phyloP scores from a whole-genome alignment of 495 filamentous ascomycete species.

The Aspergillus bertholletiae region DNA sequence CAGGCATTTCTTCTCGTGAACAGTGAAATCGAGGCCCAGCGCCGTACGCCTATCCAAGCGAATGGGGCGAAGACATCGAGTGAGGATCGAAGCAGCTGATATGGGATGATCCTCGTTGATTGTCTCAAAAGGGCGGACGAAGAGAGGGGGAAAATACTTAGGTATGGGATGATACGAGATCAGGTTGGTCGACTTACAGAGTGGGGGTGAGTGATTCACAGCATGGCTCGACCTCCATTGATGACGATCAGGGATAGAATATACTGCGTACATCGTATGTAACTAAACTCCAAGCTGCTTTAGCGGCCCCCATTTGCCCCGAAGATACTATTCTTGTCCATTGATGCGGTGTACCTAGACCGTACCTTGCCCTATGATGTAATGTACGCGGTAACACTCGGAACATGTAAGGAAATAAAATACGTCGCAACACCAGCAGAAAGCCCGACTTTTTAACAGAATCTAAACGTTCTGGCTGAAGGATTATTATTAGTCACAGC shows the following conservation, averaged over 20 bases:
- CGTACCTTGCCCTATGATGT: too few relatives aligned
- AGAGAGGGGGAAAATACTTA: too few relatives aligned
- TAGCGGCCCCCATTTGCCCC: too few relatives aligned
- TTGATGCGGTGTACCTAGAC: too few relatives aligned
- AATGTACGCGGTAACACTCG: background rate
- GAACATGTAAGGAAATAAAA: background rate
- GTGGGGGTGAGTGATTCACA: too few relatives aligned
- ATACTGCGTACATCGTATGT: too few relatives aligned
- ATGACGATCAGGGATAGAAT: too few relatives aligned
- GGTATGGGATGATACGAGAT: background rate
- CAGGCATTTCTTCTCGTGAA: slow-evolving; percentile 19
- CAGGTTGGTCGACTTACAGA: too few relatives aligned
- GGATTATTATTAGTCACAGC: background rate
- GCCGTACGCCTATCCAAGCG: slow-evolving; percentile 1
- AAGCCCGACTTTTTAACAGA: background rate
- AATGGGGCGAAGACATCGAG: background rate
- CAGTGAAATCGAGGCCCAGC: slow-evolving; percentile 28
- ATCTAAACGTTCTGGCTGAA: background rate
- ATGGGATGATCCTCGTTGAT: background rate
- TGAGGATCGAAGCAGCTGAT: background rate
- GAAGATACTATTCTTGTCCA: too few relatives aligned
- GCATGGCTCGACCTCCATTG: too few relatives aligned
- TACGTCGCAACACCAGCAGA: background rate
- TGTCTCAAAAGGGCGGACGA: too few relatives aligned
- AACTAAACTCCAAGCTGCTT: too few relatives aligned